Base-by-base conservation (phyloP, 2,329 filamentous ascomycete species). In the Fusarium veterinarium region DNA sequence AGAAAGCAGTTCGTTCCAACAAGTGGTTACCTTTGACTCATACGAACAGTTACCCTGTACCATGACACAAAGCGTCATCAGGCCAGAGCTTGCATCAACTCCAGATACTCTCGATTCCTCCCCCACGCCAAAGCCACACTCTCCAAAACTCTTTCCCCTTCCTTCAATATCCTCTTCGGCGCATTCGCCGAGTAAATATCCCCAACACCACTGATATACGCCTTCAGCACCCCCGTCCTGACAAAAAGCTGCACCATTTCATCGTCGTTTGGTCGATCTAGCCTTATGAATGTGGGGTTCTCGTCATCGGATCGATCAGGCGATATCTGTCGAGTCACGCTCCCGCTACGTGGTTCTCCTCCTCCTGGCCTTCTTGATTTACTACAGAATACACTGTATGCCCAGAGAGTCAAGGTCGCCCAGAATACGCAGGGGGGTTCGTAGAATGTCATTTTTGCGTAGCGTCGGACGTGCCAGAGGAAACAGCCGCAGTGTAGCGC, bases 181-280 rank as follows among this genome's bases (percentile, higher is more conserved):
- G 71, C 76, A 31, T 60, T 64, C 3, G 57, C 38, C 0, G 55
- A 65, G 35, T 70, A 86, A 8, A 89, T 79, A 72, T 89, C 84
- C 1, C 88, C 88, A 3, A 89, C 86, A 6, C 86, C 86, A 13
- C 82, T 85, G 13, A 90, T 81, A 66, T 86, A 83, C 1, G 84
- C 87, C 23, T 80, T 81, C 84, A 90, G 88, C 1, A 72, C 63
- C 0, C 88, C 88, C 20, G 83, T 80, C 16, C 84, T 80, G 1
- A 90, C 86, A 75, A 87, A 90, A 4, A 85, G 78, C 71, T 90
- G 88, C 3, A 89, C 87, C 53, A 90, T 81, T 72, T 90, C 88
- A 74, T 90, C 88, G 68, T 90, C 87, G 5, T 84, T 84, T 0
- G 88, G 88, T 14, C 87, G 81, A 62, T 90, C 88, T 0, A 90